Base-by-base conservation (phyloP, 805 yeast species). In the Candida pini region DNA sequence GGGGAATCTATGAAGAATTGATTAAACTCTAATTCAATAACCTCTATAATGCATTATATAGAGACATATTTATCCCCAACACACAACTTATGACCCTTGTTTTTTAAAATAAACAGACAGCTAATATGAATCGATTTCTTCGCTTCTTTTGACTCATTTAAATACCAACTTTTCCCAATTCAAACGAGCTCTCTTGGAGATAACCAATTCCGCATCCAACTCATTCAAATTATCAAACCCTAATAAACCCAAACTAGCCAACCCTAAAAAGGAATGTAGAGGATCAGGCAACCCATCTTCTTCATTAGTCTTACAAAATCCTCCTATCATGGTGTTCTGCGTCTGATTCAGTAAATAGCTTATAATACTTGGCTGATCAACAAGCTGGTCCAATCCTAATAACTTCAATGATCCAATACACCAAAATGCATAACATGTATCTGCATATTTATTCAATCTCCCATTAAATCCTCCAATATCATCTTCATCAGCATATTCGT, bases 1-100 rank as follows among this genome's bases (percentile, higher is more conserved):
- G 98, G 98, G 86, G 96, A 39, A 80, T 92, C 17, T 92, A 90
- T 56, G 98, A 92, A 58, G 97, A 92, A 54, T 62, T 90, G 35
- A 73, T 90, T 26, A 72, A 71, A 31, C 36, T 56, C 21, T 56
- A 35, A 30, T 12, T 23, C 16, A 18, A 14, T 10, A 4, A 13
- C 16, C 14, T 21, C 6, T 13, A 20, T n/a, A n/a, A 20, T 12
- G 2, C 12, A 15, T 13, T 33, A 34, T 38, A 34, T 9, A 34
- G 34, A 41, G n/a, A 9, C 26, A 9, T 29, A 13, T 18, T 28
- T 22, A 22, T 15, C 27, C 6, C 12, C 10, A 16, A 18, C 18
- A 18, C 9, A n/a, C n/a, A 13, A 23, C 12, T 19, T 18, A 10
- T 26, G 8, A 7, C 13, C 26, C 4, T 29, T 29, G 20, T 6